Base-by-base conservation (phyloP, 345 rosid species). In the Sonneratia alba region DNA sequence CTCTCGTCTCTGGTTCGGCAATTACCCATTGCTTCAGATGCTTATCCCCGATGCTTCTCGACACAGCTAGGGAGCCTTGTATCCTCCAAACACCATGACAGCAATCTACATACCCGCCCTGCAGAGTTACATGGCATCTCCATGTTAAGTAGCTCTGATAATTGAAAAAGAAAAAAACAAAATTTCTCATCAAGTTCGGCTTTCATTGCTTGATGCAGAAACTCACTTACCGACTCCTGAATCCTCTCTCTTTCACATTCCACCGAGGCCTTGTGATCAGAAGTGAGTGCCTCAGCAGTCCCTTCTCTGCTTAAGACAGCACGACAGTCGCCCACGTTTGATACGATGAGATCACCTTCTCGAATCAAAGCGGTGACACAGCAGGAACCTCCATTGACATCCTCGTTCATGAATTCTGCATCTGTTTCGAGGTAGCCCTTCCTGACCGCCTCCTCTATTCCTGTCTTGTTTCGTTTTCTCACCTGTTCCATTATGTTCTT, bases 51-150 rank as follows among this genome's bases (percentile, higher is more conserved):
- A 93, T 87, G 43, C 89, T 90, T 82, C 98, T 85, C 3, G 97
- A 85, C 36, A 91, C 96, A 3, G 94, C 98, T 21, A 93, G 86
- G 4, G 88, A 79, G 5, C 98, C 96, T 14, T 93, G 97, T 49
- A 91, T 76, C 69, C 98, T 88, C 97, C 97, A 93, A 53, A 87
- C 85, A 37, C 97, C 91, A 0, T 37, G 85, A 70, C 76, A 85
- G 57, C 85, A 81, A 76, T 88, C 96, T 10, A 93, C 96, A 76
- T 87, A 93, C 34, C 97, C 98, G 24, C 97, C 97, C 96, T 92
- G 64, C 66, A 76, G 51, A 48, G 38, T n/a, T 34, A 6, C 14
- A 7, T 19, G 7, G 24, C 32, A 27, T 27, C 32, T 27, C 32
- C 24, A 19, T 9, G 62, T 59, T 59, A 59, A 22, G 0, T 36